Evolutionary conservation across 345 rosid genomes (phyloP), one percentile per base, ranked within the genome.

Genomic region (Physaria fendleri): DNA sequence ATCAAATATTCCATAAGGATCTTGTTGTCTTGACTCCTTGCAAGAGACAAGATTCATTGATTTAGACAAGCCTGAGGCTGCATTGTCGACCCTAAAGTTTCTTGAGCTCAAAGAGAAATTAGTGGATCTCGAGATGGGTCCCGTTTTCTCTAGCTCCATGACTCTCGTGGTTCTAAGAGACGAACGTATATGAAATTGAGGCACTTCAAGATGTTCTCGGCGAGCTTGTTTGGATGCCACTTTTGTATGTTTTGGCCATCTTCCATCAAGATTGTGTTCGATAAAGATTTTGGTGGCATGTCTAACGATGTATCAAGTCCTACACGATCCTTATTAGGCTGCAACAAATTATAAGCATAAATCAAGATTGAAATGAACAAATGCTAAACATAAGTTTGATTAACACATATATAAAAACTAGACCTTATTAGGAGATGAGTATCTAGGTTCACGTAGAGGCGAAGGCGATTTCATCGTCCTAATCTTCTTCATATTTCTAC

Each of bases 141-240:
- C 88, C 8, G 80, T 56, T 58, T 82, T 88, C 60, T 92, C 98
- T 17, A 92, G 59, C 25, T 92, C 96, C 75, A 78, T 78, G 41
- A 85, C 88, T 72, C 93, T 81, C 45, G 96, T 82, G 58, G 93
- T 84, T 70, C 96, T 81, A 13, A 92, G 6, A 88, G 80, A 65
- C 96, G 82, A 7, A 85, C 74, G 50, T 76, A 85, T 46, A 92
- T 78, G 73, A 88, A 82, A 69, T 77, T 84, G 51, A 92, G 74
- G 68, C 95, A 92, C 72, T 78, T 86, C 83, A 92, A 77, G 48
- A 85, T 86, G 69, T 79, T 81, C 75, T 88, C 96, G 0, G 98
- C 84, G 8, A 92, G 80, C 76, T 84, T 88, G 79, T 88, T 88
- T 23, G 96, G 93, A 30, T 84, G 85, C 83, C 82, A 72, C 28